phyloP scores from a whole-genome alignment of 2,329 filamentous ascomycete species.

The Fusarium papillatum region DNA sequence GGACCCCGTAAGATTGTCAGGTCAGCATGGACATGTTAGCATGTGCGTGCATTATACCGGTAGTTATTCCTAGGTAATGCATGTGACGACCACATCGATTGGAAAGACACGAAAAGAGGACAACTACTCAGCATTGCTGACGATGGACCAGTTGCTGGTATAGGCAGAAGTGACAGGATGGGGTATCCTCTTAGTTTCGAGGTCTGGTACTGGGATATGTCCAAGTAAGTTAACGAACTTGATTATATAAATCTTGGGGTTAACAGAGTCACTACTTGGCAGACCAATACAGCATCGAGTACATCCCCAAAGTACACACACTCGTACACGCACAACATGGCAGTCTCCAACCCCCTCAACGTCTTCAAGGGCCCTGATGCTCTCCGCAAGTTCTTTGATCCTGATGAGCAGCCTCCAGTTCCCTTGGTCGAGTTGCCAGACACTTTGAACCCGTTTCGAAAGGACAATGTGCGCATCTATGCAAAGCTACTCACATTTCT shows the following conservation, averaged over 20 bases:
- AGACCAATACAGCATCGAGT: neutral
- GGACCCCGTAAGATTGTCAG: neutral
- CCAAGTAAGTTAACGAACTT: neutral
- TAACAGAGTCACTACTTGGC: neutral
- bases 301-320: neutral
- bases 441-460: neutral
- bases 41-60: neutral
- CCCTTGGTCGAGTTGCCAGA: neutral
- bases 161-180: neutral
- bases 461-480: conserved; percentile 2
- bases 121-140: neutral
- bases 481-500: conserved; percentile 2
- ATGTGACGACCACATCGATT: neutral
- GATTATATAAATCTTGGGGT: neutral
- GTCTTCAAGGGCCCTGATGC: conserved; percentile 2
- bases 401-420: neutral
- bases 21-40: neutral
- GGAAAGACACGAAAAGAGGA: neutral
- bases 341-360: neutral
- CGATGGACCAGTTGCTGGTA: neutral
- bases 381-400: neutral
- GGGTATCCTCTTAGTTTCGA: neutral
- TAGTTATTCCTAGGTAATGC: too few species aligned
- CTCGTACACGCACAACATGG: neutral
- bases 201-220: neutral